A percentile compares a stretch with the other conserved stretches of the same genome.
Evolutionary conservation across 2,329 filamentous ascomycete species (phyloP).

Genomic region (Lachnellula hyalina): DNA sequence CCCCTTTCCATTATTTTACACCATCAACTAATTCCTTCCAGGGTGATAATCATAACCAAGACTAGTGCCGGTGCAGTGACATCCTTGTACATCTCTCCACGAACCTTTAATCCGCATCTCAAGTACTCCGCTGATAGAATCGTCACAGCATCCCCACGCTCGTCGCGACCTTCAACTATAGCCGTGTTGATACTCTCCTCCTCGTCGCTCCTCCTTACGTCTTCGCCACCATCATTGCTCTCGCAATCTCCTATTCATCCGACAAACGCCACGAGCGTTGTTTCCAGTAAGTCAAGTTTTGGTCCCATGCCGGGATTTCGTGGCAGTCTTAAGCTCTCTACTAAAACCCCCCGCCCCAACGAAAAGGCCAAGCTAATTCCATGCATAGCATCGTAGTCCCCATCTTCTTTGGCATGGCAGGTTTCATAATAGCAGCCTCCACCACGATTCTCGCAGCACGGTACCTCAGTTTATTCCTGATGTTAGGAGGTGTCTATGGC

Average conservation of each 20-base stretch:
- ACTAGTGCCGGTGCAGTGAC: slow-evolving; percentile 1
- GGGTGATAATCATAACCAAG: slow-evolving; percentile 8
- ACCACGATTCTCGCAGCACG: slow-evolving; percentile 14
- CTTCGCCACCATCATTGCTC: slow-evolving; percentile 15
- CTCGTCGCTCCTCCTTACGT: slow-evolving; percentile 22
- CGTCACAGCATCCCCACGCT: slow-evolving; percentile 20
- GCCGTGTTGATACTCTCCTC: slow-evolving; percentile 13
- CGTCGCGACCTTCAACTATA: slow-evolving; percentile 16
- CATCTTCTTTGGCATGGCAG: slow-evolving; percentile 13
- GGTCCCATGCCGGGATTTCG: too few relatives aligned
- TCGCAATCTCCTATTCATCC: slow-evolving; percentile 6
- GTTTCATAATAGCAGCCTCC: slow-evolving; percentile 15
- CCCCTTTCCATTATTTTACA: background rate
- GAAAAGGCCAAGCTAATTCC: too few relatives aligned
- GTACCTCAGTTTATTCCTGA: slow-evolving; percentile 19
- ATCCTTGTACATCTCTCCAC: slow-evolving; percentile 20
- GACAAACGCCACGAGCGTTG: slow-evolving; percentile 13
- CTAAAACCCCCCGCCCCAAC: too few relatives aligned
- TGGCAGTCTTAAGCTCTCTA: too few relatives aligned
- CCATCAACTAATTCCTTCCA: slow-evolving; percentile 19
- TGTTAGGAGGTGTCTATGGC: slow-evolving; percentile 13
- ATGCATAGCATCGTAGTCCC: slow-evolving; percentile 8
- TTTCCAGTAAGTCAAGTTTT: slow-evolving; percentile 4
- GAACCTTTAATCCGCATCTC: too few relatives aligned
- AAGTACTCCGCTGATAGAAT: too few relatives aligned